phyloP scores from a whole-genome alignment of 1,284 basidiomycete genomes.

The Coniferiporia sulphurascens region DNA sequence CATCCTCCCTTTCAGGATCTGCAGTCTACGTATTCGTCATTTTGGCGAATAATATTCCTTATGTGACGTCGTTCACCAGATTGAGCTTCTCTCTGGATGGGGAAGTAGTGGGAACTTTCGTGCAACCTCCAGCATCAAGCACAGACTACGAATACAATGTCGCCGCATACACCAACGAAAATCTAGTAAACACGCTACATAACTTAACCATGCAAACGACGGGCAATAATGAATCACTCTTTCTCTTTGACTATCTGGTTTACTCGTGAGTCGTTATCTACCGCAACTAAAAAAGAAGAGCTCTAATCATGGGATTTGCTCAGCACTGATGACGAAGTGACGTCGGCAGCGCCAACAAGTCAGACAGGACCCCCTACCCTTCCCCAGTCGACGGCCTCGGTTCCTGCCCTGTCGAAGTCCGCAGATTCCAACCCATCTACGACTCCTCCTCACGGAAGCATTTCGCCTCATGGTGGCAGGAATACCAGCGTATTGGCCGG shows the following conservation, averaged over 20 bases:
- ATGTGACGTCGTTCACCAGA: background rate
- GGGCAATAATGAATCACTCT: background rate
- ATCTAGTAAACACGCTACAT: slow-evolving; percentile 1
- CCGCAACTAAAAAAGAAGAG: too few relatives aligned
- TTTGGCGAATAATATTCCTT: slow-evolving; percentile 5
- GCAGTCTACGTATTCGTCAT: slow-evolving; percentile 17
- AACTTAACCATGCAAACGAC: slow-evolving; percentile 3
- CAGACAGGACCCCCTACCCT: background rate
- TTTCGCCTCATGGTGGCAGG: too few relatives aligned
- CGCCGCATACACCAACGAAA: background rate
- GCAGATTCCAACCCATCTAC: too few relatives aligned
- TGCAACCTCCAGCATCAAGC: slow-evolving; percentile 3
- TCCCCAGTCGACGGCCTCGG: too few relatives aligned
- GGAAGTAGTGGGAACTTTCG: slow-evolving; percentile 10
- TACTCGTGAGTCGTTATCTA: slow-evolving; percentile 7
- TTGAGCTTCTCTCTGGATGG: slow-evolving; percentile 14
- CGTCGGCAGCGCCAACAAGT: background rate
- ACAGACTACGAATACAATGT: slow-evolving; percentile 13
- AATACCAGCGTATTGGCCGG: too few relatives aligned
- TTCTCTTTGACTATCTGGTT: slow-evolving; percentile 11
- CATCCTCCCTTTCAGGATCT: slow-evolving; percentile 1
- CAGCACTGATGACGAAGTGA: too few relatives aligned
- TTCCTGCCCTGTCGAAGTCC: too few relatives aligned
- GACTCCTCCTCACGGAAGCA: too few relatives aligned
- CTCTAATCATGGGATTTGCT: too few relatives aligned